Base-by-base conservation (phyloP, 495 filamentous ascomycete genomes). In the Hypoxylon rickii region DNA sequence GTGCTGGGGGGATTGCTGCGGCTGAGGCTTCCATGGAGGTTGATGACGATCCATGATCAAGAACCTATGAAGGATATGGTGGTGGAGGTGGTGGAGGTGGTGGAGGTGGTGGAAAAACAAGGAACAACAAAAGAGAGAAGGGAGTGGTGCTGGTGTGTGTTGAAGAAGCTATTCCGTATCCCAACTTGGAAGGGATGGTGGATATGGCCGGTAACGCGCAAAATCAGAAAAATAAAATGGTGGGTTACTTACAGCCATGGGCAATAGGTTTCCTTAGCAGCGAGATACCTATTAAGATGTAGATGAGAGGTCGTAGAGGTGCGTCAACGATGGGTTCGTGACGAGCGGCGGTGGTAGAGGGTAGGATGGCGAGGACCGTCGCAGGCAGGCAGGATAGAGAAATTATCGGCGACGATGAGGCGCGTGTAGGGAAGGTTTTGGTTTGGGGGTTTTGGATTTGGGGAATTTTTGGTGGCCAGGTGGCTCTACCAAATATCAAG, bases 201-300 rank as follows among this genome's bases (percentile, higher is more conserved):
- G 4, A 29, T 4, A 29, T 4, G 24, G 24, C 4, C 4, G 24
- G 24, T 29, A 29, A 29, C 37, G 16, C 16, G 37, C 37, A 40
- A 17, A 16, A 17, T 20, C 2, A 31, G 33, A 40, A n/a, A 31
- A 38, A 41, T 15, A 53, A 47, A 11, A 24, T 31, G 22, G 12
- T 31, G 18, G 16, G 41, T 21, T 16, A 61, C 57, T 41, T 50
- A 61, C 57, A 55, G 57, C 50, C 57, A 61, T 61, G 44, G 50
- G 37, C 45, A 40, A 55, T 32, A 24, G 19, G 41, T 50, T 29
- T 44, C 44, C 10, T n/a, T 12, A 10, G 15, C 38, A 18, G 31
- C 36, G 40, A 44, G 44, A n/a, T n/a, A n/a, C n/a, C n/a, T n/a
- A n/a, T n/a, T n/a, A n/a, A n/a, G n/a, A n/a, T n/a, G n/a, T n/a